A percentile compares a stretch with the other conserved stretches of the same genome.
These are phyloP conservation scores for Petasospora fabianii DNA, from an alignment of 1,139 yeast species.

Conservation along the genomic window DNA sequence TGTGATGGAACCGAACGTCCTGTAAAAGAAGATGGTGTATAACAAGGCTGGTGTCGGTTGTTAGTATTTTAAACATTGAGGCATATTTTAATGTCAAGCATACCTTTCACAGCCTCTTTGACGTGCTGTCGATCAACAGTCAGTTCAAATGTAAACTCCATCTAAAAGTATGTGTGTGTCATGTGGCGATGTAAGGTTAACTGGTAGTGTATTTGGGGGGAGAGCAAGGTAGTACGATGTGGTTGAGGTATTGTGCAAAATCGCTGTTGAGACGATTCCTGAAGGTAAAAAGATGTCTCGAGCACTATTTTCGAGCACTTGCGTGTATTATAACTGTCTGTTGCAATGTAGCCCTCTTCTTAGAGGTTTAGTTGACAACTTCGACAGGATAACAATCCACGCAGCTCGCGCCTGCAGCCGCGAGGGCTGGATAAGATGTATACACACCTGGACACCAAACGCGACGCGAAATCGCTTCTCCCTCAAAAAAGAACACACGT, in stretches of 20 bases:
- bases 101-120: slow-evolving; percentile 35
- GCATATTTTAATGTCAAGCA: slow-evolving; percentile 1
- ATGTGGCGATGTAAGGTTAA: too few relatives aligned
- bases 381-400: too few relatives aligned
- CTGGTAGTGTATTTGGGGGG: not conserved
- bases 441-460: slow-evolving; percentile 2
- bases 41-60: slow-evolving; percentile 11
- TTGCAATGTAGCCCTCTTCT: too few relatives aligned
- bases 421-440: too few relatives aligned
- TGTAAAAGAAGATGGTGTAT: slow-evolving; percentile 52
- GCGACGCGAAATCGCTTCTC: not conserved
- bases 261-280: too few relatives aligned
- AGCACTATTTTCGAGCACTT: too few relatives aligned
- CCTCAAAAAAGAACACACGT: not conserved
- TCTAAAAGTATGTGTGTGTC: slow-evolving; percentile 5
- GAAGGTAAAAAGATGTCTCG: too few relatives aligned
- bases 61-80: not conserved
- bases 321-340: too few relatives aligned
- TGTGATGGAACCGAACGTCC: slow-evolving; percentile 63
- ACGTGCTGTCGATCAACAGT: slow-evolving; percentile 33
- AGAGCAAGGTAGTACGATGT: not conserved
- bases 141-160: slow-evolving; percentile 34
- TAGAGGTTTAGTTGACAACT: too few relatives aligned
- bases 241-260: not conserved
- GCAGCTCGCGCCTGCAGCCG: too few relatives aligned